These are phyloP conservation scores for Dothistroma pini DNA, from an alignment of 2,329 filamentous ascomycete genomes.

Conservation along the genomic window DNA sequence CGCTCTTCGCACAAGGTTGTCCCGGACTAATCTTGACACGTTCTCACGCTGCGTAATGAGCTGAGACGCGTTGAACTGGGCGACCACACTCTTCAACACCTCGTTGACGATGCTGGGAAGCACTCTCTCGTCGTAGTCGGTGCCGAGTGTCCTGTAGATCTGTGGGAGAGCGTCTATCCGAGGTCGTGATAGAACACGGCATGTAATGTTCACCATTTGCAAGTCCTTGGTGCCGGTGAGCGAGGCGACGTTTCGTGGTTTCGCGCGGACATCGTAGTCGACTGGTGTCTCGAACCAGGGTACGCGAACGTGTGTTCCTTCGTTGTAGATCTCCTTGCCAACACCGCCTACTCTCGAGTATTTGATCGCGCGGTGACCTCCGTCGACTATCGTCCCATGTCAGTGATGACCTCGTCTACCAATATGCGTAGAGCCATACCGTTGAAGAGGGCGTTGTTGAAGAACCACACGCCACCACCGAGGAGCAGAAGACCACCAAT, in stretches of 20 bases:
- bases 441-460: slow-evolving; percentile 66
- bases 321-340: slow-evolving; percentile 89
- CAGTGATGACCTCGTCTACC: slow-evolving; percentile 5
- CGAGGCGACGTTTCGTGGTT: slow-evolving; percentile 93
- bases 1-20: slow-evolving; percentile 86
- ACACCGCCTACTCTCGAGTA: slow-evolving; percentile 87
- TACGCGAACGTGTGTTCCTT: slow-evolving; percentile 93
- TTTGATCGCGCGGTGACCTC: slow-evolving; percentile 98
- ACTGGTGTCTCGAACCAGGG: slow-evolving; percentile 98
- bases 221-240: slow-evolving; percentile 98
- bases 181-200: slow-evolving; percentile 93
- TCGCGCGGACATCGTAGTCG: slow-evolving; percentile 95
- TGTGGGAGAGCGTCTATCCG: slow-evolving; percentile 84
- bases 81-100: slow-evolving; percentile 97
- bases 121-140: slow-evolving; percentile 96
- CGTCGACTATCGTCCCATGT: slow-evolving; percentile 61
- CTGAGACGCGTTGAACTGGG: slow-evolving; percentile 97
- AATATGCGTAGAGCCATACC: slow-evolving; percentile 43
- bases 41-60: slow-evolving; percentile 99
- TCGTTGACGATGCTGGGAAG: slow-evolving; percentile 99
- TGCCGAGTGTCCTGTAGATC: slow-evolving; percentile 93
- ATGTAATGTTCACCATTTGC: slow-evolving; percentile 99
- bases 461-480: slow-evolving; percentile 52
- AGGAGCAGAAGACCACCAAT: slow-evolving; percentile 53
- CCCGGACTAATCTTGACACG: slow-evolving; percentile 83